Base-by-base conservation (phyloP, 2,329 filamentous ascomycete genomes). In the Albophoma yamanashiensis region DNA sequence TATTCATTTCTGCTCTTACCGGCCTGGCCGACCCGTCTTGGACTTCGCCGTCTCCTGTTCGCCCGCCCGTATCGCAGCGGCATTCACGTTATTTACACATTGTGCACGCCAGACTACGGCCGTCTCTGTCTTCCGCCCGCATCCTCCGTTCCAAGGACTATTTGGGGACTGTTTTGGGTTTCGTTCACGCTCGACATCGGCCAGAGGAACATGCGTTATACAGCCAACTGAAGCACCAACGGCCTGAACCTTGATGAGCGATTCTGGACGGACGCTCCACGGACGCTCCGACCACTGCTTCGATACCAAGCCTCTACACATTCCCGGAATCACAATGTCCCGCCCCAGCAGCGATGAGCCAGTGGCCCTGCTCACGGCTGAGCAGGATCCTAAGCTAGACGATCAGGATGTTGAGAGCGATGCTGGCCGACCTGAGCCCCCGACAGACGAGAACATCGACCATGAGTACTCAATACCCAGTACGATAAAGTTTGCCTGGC, bases 401-500 rank as follows among this genome's bases (percentile, higher is more conserved):
- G 63, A 65, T 34, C 60, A 67, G 40, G 74, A 75, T 58, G 56
- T 75, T 47, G 74, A 75, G 63, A 66, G 66, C 61, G 67, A 68
- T 36, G 65, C 67, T 36, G 69, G 65, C 40, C 66, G 64, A 55
- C 58, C 62, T 55, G 70, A 73, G 38, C 60, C 66, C n/a, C 59
- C 66, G 40, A 68, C 68, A 59, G 66, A 67, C 58, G 66, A 72
- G 27, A 76, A 76, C 63, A 66, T 76, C 60, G 75, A 76, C 39
- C 74, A 75, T 62, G 77, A 79, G 69, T 79, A 79, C 68, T 74
- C 74, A 8, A 74, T 77, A 47, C 70, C 75, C 55, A 74, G 72
- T 61, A 72, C 73, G 40, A 73, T 76, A 68, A 80, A 80, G 69
- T 78, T 80, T 63, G 72, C 76, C 58, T 80, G 78, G 76, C 69